These are phyloP conservation scores for Artemisia tridentata DNA, from an alignment of 129 eudicot genomes.

Conservation along the genomic window DNA sequence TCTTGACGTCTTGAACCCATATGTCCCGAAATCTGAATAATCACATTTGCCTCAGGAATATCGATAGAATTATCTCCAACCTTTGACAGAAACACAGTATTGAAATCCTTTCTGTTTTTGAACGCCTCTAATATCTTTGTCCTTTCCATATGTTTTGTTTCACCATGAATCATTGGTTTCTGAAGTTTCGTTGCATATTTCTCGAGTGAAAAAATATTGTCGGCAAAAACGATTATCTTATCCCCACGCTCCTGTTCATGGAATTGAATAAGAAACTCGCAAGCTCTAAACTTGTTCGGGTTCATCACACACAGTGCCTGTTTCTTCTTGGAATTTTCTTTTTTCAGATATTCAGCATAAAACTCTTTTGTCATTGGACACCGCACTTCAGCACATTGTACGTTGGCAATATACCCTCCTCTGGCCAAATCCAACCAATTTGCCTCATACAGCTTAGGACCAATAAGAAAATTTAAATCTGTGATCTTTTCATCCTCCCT, in stretches of 20 bases:
- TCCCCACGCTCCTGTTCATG: conserved; percentile 95
- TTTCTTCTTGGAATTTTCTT: conserved; percentile 89
- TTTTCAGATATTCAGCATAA: conserved; percentile 85
- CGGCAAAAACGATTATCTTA: conserved; percentile 94
- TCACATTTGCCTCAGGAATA: conserved; percentile 98
- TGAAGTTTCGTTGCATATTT: conserved; percentile 87
- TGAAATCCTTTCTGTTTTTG: conserved; percentile 75
- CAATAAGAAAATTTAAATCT: no score
- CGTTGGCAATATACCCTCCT: no score
- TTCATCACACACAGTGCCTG: conserved; percentile 99
- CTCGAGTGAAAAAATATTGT: conserved; percentile 89
- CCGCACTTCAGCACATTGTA: conserved; percentile 99
- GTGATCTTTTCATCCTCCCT: conserved; percentile 96
- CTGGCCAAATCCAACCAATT: no score
- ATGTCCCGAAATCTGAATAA: conserved; percentile 79
- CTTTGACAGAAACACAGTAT: conserved; percentile 89
- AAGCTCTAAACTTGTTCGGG: conserved; percentile 94
- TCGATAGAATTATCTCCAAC: conserved; percentile 97
- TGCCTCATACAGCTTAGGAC: no score
- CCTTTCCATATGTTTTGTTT: conserved; percentile 94
- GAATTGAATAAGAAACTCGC: conserved; percentile 86
- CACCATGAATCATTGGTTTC: conserved; percentile 99
- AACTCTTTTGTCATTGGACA: conserved; percentile 99
- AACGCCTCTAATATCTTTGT: conserved; percentile 91
- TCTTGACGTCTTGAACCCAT: conserved; percentile 86